A percentile compares a stretch with the other conserved stretches of the same genome.
Evolutionary conservation across 805 yeast genomes (phyloP).

Genomic region (Millerago galiae): DNA sequence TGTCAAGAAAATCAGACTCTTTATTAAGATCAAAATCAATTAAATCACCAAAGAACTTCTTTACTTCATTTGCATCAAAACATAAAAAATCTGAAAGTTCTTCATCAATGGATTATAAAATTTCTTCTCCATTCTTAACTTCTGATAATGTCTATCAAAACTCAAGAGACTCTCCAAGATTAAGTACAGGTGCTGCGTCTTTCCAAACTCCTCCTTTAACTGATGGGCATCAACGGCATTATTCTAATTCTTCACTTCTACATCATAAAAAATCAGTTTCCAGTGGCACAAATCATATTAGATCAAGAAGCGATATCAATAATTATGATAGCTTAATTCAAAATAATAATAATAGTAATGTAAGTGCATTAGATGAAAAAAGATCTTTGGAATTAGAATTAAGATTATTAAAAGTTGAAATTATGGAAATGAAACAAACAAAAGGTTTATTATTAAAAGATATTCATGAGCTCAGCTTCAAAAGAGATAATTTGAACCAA

Average conservation of each 20-base stretch:
- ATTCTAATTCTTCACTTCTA: slow-evolving; percentile 1
- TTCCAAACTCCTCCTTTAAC: slow-evolving; percentile 25
- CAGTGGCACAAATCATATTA: slow-evolving; percentile 2
- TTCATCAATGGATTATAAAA: slow-evolving; percentile 20
- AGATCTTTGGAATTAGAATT: slow-evolving; percentile 29
- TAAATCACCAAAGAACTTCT: slow-evolving; percentile 23
- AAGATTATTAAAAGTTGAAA: slow-evolving; percentile 34
- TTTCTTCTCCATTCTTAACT: slow-evolving; percentile 20
- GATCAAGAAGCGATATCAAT: slow-evolving; percentile 5
- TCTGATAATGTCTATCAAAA: slow-evolving; percentile 8
- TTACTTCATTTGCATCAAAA: slow-evolving; percentile 16
- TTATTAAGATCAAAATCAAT: slow-evolving; percentile 16
- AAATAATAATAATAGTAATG: slow-evolving; percentile 2
- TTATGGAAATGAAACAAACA: slow-evolving; percentile 34
- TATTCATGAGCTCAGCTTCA: slow-evolving; percentile 40
- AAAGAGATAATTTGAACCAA: slow-evolving; percentile 38
- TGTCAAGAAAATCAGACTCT: neutral
- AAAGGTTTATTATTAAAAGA: slow-evolving; percentile 43
- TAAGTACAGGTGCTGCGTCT: slow-evolving; percentile 16
- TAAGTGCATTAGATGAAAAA: slow-evolving; percentile 6
- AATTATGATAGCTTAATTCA: neutral
- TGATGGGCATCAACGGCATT: slow-evolving; percentile 4
- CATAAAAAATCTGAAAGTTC: slow-evolving; percentile 22
- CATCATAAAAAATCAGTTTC: slow-evolving; percentile 1
- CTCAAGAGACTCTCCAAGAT: slow-evolving; percentile 11